Evolutionary conservation across 306 rosid genomes (phyloP).

Genomic region (Crotalaria pallida): DNA sequence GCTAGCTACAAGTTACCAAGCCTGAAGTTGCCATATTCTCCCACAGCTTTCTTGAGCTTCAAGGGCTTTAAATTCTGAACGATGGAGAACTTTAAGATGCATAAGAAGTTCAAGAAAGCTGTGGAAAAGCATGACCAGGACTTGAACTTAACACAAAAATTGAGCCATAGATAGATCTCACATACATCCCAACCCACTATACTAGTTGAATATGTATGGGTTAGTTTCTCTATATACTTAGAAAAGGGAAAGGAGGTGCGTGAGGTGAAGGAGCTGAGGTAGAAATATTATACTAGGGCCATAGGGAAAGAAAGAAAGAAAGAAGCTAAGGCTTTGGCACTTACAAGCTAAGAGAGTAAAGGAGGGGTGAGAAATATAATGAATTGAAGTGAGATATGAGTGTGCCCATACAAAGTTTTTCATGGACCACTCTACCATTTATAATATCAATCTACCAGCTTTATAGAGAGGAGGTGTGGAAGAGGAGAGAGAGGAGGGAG

Average conservation of each 20-base stretch:
- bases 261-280: not conserved
- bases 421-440: constrained; percentile 75
- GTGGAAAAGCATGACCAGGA: constrained; percentile 96
- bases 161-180: constrained; percentile 45
- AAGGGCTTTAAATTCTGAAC: constrained; percentile 18
- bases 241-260: not conserved
- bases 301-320: too few relatives aligned
- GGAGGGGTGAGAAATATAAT: not conserved
- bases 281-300: too few relatives aligned
- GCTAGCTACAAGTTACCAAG: constrained; percentile 16
- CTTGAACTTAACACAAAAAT: constrained; percentile 31
- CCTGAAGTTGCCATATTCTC: constrained; percentile 75
- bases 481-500: constrained; percentile 6
- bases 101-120: constrained; percentile 97
- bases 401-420: constrained; percentile 36
- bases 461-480: constrained; percentile 44
- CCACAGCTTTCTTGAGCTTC: constrained; percentile 99
- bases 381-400: constrained; percentile 23
- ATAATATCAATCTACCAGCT: constrained; percentile 61
- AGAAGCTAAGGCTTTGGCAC: not conserved
- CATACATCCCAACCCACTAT: constrained; percentile 16
- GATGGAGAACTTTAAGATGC: constrained; percentile 14
- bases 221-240: too few relatives aligned
- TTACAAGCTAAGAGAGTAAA: too few relatives aligned
- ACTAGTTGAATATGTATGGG: too few relatives aligned